phyloP scores from a whole-genome alignment of 1,139 yeast species.

The Sugiyamaella pinicola region DNA sequence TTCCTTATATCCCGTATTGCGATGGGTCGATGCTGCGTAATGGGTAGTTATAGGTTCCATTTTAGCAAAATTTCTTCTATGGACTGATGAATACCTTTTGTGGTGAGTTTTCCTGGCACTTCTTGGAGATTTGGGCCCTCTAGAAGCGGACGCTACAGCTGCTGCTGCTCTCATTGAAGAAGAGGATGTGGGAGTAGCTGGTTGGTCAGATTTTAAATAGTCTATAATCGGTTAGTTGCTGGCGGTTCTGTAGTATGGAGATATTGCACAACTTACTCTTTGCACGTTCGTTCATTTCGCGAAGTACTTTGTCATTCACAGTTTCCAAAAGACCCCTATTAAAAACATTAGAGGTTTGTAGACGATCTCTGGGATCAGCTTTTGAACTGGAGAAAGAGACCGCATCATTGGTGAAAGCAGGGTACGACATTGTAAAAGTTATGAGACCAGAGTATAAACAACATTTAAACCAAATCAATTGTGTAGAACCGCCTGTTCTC shows the following conservation, averaged over 20 bases:
- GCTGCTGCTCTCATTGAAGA: constrained; percentile 20
- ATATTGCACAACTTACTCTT: constrained; percentile 17
- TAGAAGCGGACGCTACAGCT: constrained; percentile 28
- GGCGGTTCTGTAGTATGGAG: neutral
- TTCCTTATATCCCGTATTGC: neutral
- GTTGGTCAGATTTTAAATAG: constrained; percentile 8
- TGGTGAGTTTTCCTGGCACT: constrained; percentile 25
- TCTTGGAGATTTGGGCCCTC: constrained; percentile 23
- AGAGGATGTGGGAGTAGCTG: constrained; percentile 7
- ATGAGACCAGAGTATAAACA: neutral
- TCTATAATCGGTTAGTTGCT: neutral
- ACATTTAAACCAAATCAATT: neutral
- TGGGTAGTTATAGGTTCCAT: constrained; percentile 39
- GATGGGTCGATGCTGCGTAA: constrained; percentile 26
- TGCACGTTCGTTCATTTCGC: constrained; percentile 44
- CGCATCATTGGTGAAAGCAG: neutral
- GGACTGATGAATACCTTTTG: constrained; percentile 37
- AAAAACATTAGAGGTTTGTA: constrained; percentile 36
- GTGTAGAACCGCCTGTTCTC: neutral
- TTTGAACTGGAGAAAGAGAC: constrained; percentile 1
- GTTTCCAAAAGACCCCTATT: constrained; percentile 39
- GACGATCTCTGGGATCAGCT: constrained; percentile 13
- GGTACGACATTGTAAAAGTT: constrained; percentile 4
- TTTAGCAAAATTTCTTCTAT: constrained; percentile 36
- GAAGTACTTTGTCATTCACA: constrained; percentile 40